Evolutionary conservation across 2,329 filamentous ascomycete species (phyloP).

Genomic region (Cylindrodendrum hubeiense): DNA sequence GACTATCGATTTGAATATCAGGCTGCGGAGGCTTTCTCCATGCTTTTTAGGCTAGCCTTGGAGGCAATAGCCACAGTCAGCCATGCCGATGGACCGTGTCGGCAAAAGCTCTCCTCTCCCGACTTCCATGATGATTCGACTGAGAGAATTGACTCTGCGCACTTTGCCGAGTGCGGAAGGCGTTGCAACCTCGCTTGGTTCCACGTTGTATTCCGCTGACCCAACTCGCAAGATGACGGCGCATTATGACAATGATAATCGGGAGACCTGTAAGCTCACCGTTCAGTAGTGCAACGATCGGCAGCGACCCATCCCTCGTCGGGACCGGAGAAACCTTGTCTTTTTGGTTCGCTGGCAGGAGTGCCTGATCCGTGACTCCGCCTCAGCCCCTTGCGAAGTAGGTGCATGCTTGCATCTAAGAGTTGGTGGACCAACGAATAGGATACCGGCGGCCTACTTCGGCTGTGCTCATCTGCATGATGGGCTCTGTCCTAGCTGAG

Average conservation of each 20-base stretch:
- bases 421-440: neutral
- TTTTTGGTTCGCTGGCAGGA: neutral
- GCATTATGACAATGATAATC: neutral
- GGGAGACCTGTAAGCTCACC: too few species aligned
- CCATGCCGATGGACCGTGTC: neutral
- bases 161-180: neutral
- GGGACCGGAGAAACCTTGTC: neutral
- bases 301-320: neutral
- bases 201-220: neutral
- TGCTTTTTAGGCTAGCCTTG: neutral
- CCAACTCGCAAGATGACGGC: too few species aligned
- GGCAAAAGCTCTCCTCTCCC: too few species aligned
- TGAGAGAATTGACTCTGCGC: neutral
- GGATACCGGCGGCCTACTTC: neutral
- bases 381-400: neutral
- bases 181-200: neutral
- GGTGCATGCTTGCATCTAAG: neutral
- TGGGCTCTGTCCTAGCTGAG: neutral
- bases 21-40: too few species aligned
- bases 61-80: neutral
- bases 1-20: neutral
- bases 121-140: neutral
- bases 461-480: neutral
- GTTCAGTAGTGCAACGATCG: too few species aligned
- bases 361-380: neutral